Evolutionary conservation across 2,329 filamentous ascomycete genomes (phyloP).

Genomic region (Nothomitra cinnamomea): DNA sequence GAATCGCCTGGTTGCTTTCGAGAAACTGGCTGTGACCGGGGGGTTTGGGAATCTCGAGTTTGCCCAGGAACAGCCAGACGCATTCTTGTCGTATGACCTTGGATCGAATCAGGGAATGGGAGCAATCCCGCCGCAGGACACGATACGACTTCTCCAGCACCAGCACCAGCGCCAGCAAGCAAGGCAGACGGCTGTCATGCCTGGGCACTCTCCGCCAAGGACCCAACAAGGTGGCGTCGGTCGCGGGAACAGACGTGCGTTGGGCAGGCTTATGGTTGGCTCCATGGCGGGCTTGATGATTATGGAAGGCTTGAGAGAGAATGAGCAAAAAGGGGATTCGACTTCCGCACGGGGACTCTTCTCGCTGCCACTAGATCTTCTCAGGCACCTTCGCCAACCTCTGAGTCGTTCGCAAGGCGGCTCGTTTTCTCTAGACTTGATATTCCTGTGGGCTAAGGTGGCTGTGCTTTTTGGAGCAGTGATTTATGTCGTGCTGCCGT

Average conservation of each 20-base stretch:
- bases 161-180: too few relatives aligned
- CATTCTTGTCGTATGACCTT: too few relatives aligned
- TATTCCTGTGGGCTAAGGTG: slow-evolving; percentile 29
- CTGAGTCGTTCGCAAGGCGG: too few relatives aligned
- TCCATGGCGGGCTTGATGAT: slow-evolving; percentile 87
- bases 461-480: slow-evolving; percentile 33
- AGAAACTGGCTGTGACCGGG: slow-evolving; percentile 51
- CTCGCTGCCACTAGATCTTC: slow-evolving; percentile 15
- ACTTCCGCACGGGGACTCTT: slow-evolving; percentile 15
- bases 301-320: slow-evolving; percentile 59
- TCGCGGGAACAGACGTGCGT: slow-evolving; percentile 29
- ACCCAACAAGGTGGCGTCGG: slow-evolving; percentile 21
- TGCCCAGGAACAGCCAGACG: too few relatives aligned
- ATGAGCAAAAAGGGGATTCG: slow-evolving; percentile 25
- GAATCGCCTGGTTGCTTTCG: slow-evolving; percentile 43
- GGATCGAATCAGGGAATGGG: too few relatives aligned
- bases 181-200: too few relatives aligned
- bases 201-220: too few relatives aligned
- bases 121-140: too few relatives aligned
- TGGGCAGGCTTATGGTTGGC: slow-evolving; percentile 77
- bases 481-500: slow-evolving; percentile 38
- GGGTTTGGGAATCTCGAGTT: slow-evolving; percentile 18
- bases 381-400: slow-evolving; percentile 6
- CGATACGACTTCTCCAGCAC: too few relatives aligned
- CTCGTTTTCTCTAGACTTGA: slow-evolving; percentile 16